phyloP scores from a whole-genome alignment of 305 asterid species.

The Fraxinus sp. region DNA sequence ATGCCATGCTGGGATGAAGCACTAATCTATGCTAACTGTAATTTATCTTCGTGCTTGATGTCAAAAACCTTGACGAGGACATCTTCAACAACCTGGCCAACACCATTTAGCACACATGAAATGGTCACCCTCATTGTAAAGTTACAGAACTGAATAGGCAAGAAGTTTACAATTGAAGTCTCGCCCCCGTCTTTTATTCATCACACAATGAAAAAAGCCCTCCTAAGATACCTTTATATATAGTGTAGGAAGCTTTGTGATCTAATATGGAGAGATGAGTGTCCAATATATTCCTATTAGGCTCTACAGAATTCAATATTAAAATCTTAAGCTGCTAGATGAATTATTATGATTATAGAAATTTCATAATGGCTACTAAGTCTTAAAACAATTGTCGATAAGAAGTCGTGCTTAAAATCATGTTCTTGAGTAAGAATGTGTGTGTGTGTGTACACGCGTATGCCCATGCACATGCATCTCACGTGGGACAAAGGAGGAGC shows the following conservation, averaged over 20 bases:
- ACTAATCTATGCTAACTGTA: slow-evolving; percentile 55
- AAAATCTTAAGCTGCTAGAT: background rate
- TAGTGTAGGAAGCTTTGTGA: background rate
- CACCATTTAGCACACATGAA: slow-evolving; percentile 11
- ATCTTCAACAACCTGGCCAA: slow-evolving; percentile 73
- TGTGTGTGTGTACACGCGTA: background rate
- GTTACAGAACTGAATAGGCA: background rate
- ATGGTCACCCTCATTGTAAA: background rate
- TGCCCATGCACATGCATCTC: background rate
- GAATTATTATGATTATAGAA: background rate
- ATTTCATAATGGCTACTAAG: background rate
- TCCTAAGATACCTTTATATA: background rate
- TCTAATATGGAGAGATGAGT: background rate
- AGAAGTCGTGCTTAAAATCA: background rate
- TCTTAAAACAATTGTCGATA: background rate
- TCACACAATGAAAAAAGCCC: background rate
- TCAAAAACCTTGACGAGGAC: slow-evolving; percentile 72
- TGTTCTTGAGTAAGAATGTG: background rate
- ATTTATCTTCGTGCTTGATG: slow-evolving; percentile 65
- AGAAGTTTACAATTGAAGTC: background rate
- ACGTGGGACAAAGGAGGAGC: background rate
- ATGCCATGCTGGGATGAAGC: background rate
- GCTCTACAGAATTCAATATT: background rate
- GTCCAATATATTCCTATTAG: background rate
- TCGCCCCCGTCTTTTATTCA: background rate